Base-by-base conservation (phyloP, 352 stramenopile species). In the Blastocystis sp. region DNA sequence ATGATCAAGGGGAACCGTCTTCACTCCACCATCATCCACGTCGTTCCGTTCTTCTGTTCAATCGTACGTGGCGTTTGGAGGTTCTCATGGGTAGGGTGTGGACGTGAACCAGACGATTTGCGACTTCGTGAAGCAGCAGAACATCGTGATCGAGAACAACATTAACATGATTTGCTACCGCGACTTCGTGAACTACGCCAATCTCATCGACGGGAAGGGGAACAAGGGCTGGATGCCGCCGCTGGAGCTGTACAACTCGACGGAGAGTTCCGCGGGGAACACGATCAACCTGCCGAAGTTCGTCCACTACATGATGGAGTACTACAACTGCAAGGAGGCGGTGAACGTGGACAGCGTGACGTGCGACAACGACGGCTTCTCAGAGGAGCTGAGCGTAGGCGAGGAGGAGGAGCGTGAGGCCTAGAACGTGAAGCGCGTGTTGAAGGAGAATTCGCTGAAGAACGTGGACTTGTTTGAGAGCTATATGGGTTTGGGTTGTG, bases 161-260 rank as follows among this genome's bases (percentile, higher is more conserved):
- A 85, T 85, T 39, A 85, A 85, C 41, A 29, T n/a, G 21, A n/a
- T 85, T 21, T 85, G 74, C 61, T 85, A 69, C 41, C 74, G 74
- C 41, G 74, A 85, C 29, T 67, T 85, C n/a, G 51, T 69, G 9
- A 21, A 21, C 61, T 85, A 85, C 41, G 74, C 51, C 9, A 69
- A 69, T 24, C n/a, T 29, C 26, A 51, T 85, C 37, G 45, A 55
- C 45, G 45, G 45, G 6, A 55, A 55, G 45, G 45, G 45, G 6
- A 16, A 55, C 9, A 6, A 55, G 45, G 6, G 6, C 45, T 16
- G 45, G n/a, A n/a, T n/a, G 45, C 45, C 45, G 45, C 16, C 45
- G 16, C 66, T 77, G n/a, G 35, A 77, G 37, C 60, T 85, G 13
- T 85, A 85, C 51, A 85, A 85, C 41, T 51, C 74, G 24, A 51